phyloP scores from a whole-genome alignment of 345 rosid species.

The Syzygium grande region DNA sequence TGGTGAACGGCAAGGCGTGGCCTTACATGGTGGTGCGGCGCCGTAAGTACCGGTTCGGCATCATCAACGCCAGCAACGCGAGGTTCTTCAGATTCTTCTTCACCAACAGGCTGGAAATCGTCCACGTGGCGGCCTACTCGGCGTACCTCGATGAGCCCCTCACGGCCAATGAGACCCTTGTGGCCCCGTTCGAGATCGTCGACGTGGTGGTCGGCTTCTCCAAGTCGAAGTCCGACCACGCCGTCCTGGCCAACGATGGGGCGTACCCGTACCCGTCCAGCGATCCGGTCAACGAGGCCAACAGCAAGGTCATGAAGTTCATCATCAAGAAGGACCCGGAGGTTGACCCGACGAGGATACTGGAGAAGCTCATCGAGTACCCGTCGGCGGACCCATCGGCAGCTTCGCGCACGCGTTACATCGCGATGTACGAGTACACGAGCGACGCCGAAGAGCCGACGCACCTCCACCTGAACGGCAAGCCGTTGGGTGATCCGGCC shows the following conservation, averaged over 20 bases:
- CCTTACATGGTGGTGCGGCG: constrained; percentile 60
- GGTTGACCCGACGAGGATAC: constrained; percentile 38
- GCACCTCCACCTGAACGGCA: constrained; percentile 67
- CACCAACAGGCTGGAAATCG: constrained; percentile 54
- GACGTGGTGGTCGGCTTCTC: constrained; percentile 81
- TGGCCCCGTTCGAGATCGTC: constrained; percentile 72
- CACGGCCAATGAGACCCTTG: constrained; percentile 20
- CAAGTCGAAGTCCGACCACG: constrained; percentile 28
- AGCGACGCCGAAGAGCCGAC: constrained; percentile 56
- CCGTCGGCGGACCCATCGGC: constrained; percentile 33
- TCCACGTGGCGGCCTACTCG: constrained; percentile 62
- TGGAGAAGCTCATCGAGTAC: constrained; percentile 36
- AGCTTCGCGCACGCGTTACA: constrained; percentile 46
- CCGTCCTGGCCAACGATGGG: constrained; percentile 51
- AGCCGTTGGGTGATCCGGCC: constrained; percentile 40
- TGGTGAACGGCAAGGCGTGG: constrained; percentile 96
- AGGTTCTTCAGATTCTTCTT: constrained; percentile 68
- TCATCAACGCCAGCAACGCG: constrained; percentile 79
- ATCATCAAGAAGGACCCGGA: constrained; percentile 22
- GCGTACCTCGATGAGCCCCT: constrained; percentile 43
- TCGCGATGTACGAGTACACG: constrained; percentile 75
- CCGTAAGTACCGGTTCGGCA: constrained; percentile 73
- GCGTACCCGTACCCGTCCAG: constrained; percentile 67
- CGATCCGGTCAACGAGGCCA: constrained; percentile 53
- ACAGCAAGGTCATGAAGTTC: constrained; percentile 71